Percentiles rank a stretch among this genome's conserved stretches.
Conservation (phyloP, 805 yeast species). For the Starmera pachycereana region DNA sequence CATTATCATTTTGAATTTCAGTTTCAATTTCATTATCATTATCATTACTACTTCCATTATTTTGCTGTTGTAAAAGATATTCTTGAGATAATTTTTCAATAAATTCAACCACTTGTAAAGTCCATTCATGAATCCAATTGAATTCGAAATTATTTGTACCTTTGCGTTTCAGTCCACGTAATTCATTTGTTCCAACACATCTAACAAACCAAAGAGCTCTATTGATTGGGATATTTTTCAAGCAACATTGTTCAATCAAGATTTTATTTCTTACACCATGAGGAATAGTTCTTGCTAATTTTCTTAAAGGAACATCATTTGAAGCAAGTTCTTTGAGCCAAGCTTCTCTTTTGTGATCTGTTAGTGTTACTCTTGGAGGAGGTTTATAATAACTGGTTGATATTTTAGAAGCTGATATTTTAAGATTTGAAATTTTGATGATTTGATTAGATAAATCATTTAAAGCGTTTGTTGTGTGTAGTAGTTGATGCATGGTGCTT, state of each 20-base stretch:
- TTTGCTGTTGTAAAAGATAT: too few relatives aligned
- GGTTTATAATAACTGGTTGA: constrained; percentile 52
- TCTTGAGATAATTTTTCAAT: constrained; percentile 26
- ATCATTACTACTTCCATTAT: too few relatives aligned
- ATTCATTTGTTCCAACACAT: constrained; percentile 77
- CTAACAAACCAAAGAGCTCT: constrained; percentile 88
- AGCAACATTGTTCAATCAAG: constrained; percentile 62
- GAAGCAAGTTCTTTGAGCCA: constrained; percentile 82
- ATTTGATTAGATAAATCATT: constrained; percentile 40
- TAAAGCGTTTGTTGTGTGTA: constrained; percentile 23
- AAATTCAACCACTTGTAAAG: constrained; percentile 64
- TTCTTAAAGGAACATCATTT: constrained; percentile 51
- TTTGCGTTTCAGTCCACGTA: constrained; percentile 45
- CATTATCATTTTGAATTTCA: too few relatives aligned
- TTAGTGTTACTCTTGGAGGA: constrained; percentile 83
- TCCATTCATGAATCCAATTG: constrained; percentile 82
- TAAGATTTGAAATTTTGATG: constrained; percentile 35
- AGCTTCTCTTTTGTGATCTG: constrained; percentile 73
- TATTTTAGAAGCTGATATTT: constrained; percentile 35
- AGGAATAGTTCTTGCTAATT: constrained; percentile 71
- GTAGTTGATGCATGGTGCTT: constrained; percentile 32
- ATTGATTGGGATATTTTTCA: constrained; percentile 58
- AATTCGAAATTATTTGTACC: constrained; percentile 33
- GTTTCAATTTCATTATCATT: too few relatives aligned
- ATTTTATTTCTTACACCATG: constrained; percentile 76